Base-by-base conservation (phyloP, 163 green algal species). In the Scenedesmus sp. region DNA sequence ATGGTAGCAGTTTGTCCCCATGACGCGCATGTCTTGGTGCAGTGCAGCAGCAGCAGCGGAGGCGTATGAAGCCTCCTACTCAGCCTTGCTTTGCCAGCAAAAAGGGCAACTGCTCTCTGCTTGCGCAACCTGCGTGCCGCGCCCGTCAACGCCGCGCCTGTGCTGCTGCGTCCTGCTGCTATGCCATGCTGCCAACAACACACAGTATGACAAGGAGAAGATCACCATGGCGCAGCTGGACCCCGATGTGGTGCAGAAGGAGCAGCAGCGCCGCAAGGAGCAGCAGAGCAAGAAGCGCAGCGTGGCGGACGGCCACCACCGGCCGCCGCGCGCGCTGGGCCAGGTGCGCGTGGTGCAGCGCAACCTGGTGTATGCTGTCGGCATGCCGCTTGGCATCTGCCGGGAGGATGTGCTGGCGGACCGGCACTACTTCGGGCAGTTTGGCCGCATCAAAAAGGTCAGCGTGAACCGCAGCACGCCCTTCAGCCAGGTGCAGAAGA, bases 311-410 rank as follows among this genome's bases (percentile, higher is more conserved):
- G 23, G n/a, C 55, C 74, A 70, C 13, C 56, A 73, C 26, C 52
- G 64, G 92, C 87, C 86, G 84, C 70, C 82, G 46, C 94, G 84
- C n/a, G 84, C 18, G 10, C 70, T 92, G 8, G 89, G 89, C 92
- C 98, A 99, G 88, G 94, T 99, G 52, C 94, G 98, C 0, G 98
- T 99, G 59, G 96, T 99, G 34, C 98, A 99, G 96, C 95, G 96
- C 74, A 99, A 99, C 92, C 95, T 99, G 84, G 98, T 99, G 18
- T 99, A 99, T 92, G 96, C 96, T 1, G 97, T 99, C 77, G 98
- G 98, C 10, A 89, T 99, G 74, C 91, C 95, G 10, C 90, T 98
- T 89, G 94, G 97, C 16, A 95, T 98, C 23, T 99, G 98, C 94
- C 87, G 95, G 34, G 97, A 99, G 90, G 97, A 99, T 16, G 93